These are phyloP conservation scores for Hysterangium stoloniferum DNA, from an alignment of 768 basidiomycete species.

Conservation along the genomic window DNA sequence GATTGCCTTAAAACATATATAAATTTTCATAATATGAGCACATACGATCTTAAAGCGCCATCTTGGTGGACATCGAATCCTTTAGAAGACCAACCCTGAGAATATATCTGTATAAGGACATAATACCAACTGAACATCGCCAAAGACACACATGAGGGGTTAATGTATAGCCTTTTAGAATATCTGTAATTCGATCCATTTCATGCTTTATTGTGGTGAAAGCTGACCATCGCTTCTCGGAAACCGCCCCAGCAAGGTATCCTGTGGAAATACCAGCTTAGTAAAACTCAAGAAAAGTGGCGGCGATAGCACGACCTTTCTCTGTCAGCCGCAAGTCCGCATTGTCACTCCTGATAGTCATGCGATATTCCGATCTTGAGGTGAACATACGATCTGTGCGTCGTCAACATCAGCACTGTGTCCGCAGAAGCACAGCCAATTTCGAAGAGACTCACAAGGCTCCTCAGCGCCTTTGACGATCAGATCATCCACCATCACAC, in stretches of 20 bases:
- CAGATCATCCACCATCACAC: conserved; percentile 90
- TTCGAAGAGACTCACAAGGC: conserved; percentile 52
- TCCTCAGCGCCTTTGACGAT: conserved; percentile 85
- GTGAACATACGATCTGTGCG: conserved; percentile 86
- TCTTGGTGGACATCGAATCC: conserved; percentile 36
- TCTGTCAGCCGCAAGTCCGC: conserved; percentile 78
- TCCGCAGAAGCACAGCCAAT: neutral
- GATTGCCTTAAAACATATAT: neutral
- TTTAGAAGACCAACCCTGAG: conserved; percentile 34
- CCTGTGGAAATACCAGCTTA: conserved; percentile 21
- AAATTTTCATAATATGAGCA: neutral
- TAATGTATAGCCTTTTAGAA: conserved; percentile 28
- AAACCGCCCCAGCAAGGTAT: conserved; percentile 34
- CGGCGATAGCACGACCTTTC: conserved; percentile 40
- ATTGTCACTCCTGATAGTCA: conserved; percentile 84
- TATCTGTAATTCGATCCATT: conserved; percentile 26
- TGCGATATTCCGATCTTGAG: conserved; percentile 81
- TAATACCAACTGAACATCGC: neutral
- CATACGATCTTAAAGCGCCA: conserved; percentile 38
- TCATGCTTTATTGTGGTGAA: conserved; percentile 28
- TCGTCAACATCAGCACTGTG: neutral
- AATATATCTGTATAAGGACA: neutral
- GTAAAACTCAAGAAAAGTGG: neutral
- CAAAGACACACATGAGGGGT: conserved; percentile 34
- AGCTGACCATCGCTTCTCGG: conserved; percentile 35